phyloP scores from a whole-genome alignment of 805 yeast species.

The Cyberlindnera suaveolens region DNA sequence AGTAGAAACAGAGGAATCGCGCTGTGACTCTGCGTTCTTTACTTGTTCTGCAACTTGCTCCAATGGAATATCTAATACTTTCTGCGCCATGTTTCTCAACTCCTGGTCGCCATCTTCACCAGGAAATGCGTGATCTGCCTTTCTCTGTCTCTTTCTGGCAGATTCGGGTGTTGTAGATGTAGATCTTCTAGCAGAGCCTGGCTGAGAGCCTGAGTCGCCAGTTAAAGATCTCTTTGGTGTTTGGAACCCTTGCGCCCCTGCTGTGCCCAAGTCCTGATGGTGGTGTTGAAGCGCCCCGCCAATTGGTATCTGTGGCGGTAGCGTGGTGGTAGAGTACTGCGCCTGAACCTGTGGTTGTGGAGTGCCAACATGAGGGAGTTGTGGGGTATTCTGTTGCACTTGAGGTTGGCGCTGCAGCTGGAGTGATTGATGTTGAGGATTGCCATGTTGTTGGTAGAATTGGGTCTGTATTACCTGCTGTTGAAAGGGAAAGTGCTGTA shows the following conservation, averaged over 20 bases:
- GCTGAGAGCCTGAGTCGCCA: slow-evolving; percentile 4
- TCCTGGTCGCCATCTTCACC: slow-evolving; percentile 32
- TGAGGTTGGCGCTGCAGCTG: slow-evolving; percentile 5
- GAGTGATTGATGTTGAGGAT: slow-evolving; percentile 3
- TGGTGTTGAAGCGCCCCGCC: background rate
- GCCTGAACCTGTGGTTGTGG: slow-evolving; percentile 2
- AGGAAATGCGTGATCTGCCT: slow-evolving; percentile 22
- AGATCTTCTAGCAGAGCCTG: slow-evolving; percentile 1
- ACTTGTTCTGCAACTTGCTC: slow-evolving; percentile 38
- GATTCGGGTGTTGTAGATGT: slow-evolving; percentile 14
- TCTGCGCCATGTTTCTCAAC: slow-evolving; percentile 30
- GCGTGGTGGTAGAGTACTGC: background rate
- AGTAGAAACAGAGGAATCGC: slow-evolving; percentile 14
- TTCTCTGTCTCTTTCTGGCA: slow-evolving; percentile 21
- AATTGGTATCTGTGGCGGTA: background rate
- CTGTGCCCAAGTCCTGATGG: slow-evolving; percentile 2
- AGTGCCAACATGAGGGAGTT: background rate
- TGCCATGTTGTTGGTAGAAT: slow-evolving; percentile 5
- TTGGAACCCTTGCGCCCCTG: slow-evolving; percentile 13
- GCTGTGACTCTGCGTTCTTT: slow-evolving; percentile 34
- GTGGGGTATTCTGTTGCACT: background rate
- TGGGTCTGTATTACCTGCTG: slow-evolving; percentile 7
- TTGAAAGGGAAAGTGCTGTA: slow-evolving; percentile 15
- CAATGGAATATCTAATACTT: slow-evolving; percentile 27
- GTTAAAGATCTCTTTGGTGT: slow-evolving; percentile 20